phyloP scores from a whole-genome alignment of 371 early-diverging fungal species.

The Lichtheimia ornata region DNA sequence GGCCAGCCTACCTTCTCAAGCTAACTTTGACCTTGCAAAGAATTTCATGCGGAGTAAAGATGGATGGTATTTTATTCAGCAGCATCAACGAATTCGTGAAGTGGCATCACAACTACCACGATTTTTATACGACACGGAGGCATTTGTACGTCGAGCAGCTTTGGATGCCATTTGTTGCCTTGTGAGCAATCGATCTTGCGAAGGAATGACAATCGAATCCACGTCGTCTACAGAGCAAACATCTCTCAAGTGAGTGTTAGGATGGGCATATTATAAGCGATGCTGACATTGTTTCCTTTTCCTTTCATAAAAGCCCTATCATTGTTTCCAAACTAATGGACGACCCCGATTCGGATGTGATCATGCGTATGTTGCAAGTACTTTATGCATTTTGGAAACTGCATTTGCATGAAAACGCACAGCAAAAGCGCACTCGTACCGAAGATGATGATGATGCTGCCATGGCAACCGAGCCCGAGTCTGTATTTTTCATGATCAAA shows the following conservation, averaged over 20 bases:
- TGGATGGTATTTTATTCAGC: constrained; percentile 45
- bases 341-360: constrained; percentile 61
- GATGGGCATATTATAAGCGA: background rate
- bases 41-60: constrained; percentile 31
- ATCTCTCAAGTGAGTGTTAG: constrained; percentile 29
- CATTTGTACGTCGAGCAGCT: constrained; percentile 61
- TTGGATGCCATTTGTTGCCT: constrained; percentile 59
- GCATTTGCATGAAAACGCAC: constrained; percentile 32
- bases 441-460: background rate
- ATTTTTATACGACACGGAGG: constrained; percentile 58
- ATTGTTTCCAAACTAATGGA: constrained; percentile 48
- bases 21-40: constrained; percentile 12
- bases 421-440: constrained; percentile 30
- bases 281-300: background rate
- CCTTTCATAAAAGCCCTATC: constrained; percentile 26
- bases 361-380: constrained; percentile 51
- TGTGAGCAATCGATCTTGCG: constrained; percentile 47
- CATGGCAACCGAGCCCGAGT: constrained; percentile 14
- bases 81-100: constrained; percentile 24
- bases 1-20: background rate
- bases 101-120: constrained; percentile 38
- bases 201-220: constrained; percentile 31
- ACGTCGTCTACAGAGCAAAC: constrained; percentile 12
- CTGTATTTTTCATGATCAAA: constrained; percentile 47
- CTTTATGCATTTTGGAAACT: constrained; percentile 53